Evolutionary conservation across 768 basidiomycete species (phyloP).

Genomic region (Lentinus brumalis): DNA sequence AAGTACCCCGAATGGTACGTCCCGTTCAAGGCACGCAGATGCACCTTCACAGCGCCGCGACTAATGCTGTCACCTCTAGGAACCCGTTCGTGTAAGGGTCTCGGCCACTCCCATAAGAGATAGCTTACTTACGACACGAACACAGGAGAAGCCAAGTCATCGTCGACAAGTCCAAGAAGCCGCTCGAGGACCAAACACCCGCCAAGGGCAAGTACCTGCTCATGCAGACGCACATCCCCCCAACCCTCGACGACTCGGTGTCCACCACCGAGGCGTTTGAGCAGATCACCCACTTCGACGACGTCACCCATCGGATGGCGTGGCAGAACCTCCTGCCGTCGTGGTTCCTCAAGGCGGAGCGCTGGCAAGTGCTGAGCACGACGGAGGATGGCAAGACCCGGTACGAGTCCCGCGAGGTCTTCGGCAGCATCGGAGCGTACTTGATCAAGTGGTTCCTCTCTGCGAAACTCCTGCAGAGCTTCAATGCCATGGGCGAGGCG

Average conservation of each 20-base stretch:
- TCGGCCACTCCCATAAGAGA: not conserved
- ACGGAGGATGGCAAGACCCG: constrained; percentile 55
- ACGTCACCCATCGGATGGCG: constrained; percentile 54
- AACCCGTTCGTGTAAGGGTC: constrained; percentile 63
- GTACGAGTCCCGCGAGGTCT: constrained; percentile 68
- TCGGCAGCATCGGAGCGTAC: constrained; percentile 57
- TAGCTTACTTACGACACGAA: not conserved
- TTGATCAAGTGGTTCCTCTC: constrained; percentile 48
- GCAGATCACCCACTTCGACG: constrained; percentile 52
- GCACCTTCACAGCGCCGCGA: not conserved
- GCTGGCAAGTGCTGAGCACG: constrained; percentile 63
- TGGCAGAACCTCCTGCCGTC: constrained; percentile 51
- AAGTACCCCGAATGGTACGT: constrained; percentile 64
- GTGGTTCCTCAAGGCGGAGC: constrained; percentile 54
- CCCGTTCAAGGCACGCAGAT: no score
- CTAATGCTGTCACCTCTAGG: constrained; percentile 38
- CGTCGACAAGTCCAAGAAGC: constrained; percentile 43
- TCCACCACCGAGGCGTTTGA: constrained; percentile 44
- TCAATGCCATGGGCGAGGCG: constrained; percentile 56
- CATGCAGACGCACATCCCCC: constrained; percentile 63
- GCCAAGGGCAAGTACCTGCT: constrained; percentile 48
- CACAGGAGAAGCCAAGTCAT: constrained; percentile 52
- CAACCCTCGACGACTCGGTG: constrained; percentile 27
- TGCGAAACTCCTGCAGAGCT: constrained; percentile 44
- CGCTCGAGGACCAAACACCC: constrained; percentile 50